Evolutionary conservation across 352 stramenopile genomes (phyloP).

Genomic region (Globisporangium okanoganense): DNA sequence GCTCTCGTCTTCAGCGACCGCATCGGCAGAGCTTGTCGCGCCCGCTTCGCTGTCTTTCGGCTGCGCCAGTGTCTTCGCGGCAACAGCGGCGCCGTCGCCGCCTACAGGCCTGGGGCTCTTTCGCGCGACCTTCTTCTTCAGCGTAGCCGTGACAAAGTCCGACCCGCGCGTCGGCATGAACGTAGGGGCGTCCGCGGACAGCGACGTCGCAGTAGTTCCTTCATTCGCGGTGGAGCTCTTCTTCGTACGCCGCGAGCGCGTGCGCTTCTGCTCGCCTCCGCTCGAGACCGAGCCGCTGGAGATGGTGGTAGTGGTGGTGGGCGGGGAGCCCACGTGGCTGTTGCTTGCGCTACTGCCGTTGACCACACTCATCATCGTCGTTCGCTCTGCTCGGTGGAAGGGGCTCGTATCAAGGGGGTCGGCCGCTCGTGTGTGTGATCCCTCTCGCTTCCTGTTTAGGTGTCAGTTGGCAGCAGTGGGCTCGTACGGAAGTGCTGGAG

Average conservation of each 20-base stretch:
- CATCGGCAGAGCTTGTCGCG: not conserved
- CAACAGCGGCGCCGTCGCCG: not conserved
- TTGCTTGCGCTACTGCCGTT: slow-evolving; percentile 23
- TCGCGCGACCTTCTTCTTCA: slow-evolving; percentile 21
- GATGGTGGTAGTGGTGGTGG: slow-evolving; percentile 25
- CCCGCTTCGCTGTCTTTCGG: not conserved
- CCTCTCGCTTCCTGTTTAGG: not conserved
- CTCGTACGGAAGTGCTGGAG: not conserved
- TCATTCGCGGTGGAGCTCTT: not conserved
- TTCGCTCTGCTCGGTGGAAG: not conserved
- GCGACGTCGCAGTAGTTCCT: not conserved
- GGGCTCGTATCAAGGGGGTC: not conserved
- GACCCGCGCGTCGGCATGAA: slow-evolving; percentile 6
- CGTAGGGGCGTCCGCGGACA: slow-evolving; percentile 12
- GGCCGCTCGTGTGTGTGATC: not conserved
- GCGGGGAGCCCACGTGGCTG: slow-evolving; percentile 21
- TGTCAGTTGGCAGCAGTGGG: not conserved
- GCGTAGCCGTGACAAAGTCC: not conserved
- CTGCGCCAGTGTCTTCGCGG: not conserved
- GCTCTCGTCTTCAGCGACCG: slow-evolving; percentile 16
- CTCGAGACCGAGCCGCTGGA: slow-evolving; percentile 14
- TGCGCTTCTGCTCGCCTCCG: not conserved
- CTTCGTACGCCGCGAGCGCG: slow-evolving; percentile 8
- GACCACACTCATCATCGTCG: slow-evolving; percentile 24
- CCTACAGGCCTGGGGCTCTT: not conserved